phyloP scores from a whole-genome alignment of 495 filamentous ascomycete species.

The Talaromyces stipitatus region DNA sequence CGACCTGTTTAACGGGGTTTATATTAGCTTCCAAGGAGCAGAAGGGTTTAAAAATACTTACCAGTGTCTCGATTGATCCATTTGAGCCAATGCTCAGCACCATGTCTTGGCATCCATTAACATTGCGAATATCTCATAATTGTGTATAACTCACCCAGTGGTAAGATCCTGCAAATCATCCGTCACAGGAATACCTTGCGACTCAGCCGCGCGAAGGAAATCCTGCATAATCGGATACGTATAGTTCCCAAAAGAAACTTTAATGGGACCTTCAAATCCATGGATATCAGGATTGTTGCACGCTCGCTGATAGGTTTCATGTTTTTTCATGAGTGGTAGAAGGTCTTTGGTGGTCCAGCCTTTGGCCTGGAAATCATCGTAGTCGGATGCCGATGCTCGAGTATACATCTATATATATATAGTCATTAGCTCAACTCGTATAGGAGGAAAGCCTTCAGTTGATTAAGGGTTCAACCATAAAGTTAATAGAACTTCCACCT shows the following conservation, averaged over 20 bases:
- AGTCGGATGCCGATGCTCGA: slow-evolving; percentile 71
- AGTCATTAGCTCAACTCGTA: background rate
- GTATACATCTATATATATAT: slow-evolving; percentile 62
- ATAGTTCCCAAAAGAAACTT: slow-evolving; percentile 77
- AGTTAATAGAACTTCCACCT: slow-evolving; percentile 75
- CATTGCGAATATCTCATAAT: background rate
- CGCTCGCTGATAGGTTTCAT: slow-evolving; percentile 75
- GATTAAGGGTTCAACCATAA: slow-evolving; percentile 46
- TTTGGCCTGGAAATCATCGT: slow-evolving; percentile 76
- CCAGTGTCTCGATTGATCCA: slow-evolving; percentile 64
- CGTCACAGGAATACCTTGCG: slow-evolving; percentile 64
- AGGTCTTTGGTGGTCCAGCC: slow-evolving; percentile 77
- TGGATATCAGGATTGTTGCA: slow-evolving; percentile 70
- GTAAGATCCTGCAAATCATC: slow-evolving; percentile 64
- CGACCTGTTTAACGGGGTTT: slow-evolving; percentile 16
- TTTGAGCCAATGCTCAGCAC: slow-evolving; percentile 44
- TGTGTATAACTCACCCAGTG: slow-evolving; percentile 41
- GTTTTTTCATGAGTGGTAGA: slow-evolving; percentile 74
- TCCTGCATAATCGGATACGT: slow-evolving; percentile 67
- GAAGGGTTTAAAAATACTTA: slow-evolving; percentile 7
- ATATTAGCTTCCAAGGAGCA: background rate
- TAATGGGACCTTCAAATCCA: slow-evolving; percentile 75
- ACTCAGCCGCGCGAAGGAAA: slow-evolving; percentile 71
- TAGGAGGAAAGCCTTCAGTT: no score
- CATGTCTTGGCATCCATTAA: slow-evolving; percentile 16